Evolutionary conservation across 768 basidiomycete species (phyloP).

Genomic region (Psilocybe azurescens): DNA sequence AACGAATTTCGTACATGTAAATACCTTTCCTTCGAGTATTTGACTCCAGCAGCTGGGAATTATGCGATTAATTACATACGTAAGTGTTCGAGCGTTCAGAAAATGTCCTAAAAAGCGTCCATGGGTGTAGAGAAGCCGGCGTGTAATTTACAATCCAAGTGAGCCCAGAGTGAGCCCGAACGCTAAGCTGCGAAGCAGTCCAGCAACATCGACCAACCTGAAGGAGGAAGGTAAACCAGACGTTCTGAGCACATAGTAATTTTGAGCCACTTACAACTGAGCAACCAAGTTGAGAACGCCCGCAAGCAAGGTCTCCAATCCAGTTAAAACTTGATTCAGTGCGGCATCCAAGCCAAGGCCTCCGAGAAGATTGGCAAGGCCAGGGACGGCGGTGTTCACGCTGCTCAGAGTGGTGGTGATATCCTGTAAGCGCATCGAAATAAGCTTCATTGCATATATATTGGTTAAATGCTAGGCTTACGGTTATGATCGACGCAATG

Average conservation of each 20-base stretch:
- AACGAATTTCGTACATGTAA: no score
- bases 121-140: neutral
- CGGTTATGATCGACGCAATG: conserved; percentile 8
- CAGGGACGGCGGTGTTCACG: conserved; percentile 2
- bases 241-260: neutral
- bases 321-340: neutral
- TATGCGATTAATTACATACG: no score
- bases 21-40: no score
- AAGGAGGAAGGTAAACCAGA: neutral
- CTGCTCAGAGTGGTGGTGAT: conserved; percentile 3
- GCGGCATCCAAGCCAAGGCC: conserved; percentile 1
- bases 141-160: neutral
- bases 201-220: conserved; percentile 1
- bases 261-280: neutral
- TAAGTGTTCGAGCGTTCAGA: no score
- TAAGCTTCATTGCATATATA: neutral
- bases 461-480: neutral
- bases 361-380: neutral
- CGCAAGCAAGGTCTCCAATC: neutral
- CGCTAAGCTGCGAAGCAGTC: neutral
- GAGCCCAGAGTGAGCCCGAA: neutral
- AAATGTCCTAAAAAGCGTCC: no score
- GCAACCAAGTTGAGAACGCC: conserved; percentile 5
- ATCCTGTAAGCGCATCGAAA: neutral
- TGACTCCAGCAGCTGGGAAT: no score